A percentile compares a stretch with the other conserved stretches of the same genome.
These are phyloP conservation scores for Helichrysum umbraculigerum DNA, from an alignment of 129 eudicot species.

Conservation along the genomic window DNA sequence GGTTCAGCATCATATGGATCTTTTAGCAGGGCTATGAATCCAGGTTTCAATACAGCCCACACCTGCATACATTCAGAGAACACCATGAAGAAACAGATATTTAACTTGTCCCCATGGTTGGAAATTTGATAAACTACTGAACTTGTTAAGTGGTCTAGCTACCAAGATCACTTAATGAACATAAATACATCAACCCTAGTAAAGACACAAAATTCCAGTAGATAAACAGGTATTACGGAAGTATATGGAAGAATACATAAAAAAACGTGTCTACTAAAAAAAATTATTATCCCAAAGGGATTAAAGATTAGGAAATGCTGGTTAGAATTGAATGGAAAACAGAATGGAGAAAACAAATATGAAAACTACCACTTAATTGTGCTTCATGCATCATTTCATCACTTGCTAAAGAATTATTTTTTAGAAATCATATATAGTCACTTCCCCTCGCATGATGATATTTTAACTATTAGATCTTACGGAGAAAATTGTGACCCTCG, in stretches of 20 bases:
- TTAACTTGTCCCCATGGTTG: constrained; percentile 9
- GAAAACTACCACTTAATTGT: constrained; percentile 12
- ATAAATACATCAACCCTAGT: neutral
- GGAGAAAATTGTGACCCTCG: constrained; percentile 3
- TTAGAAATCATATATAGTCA: neutral
- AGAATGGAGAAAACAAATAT: neutral
- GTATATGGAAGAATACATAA: constrained; percentile 1
- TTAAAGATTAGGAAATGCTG: neutral
- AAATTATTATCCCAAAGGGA: neutral
- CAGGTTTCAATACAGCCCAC: constrained; percentile 98
- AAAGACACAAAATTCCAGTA: neutral
- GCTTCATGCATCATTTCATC: neutral
- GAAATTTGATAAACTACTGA: neutral
- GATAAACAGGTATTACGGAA: neutral
- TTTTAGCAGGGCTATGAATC: constrained; percentile 86
- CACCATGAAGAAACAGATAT: neutral
- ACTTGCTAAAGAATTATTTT: no score
- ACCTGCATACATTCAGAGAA: constrained; percentile 54
- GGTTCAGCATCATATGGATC: constrained; percentile 91
- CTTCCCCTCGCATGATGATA: neutral
- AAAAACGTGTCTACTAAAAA: neutral
- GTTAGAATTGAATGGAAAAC: neutral
- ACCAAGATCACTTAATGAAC: constrained; percentile 11
- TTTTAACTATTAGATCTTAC: neutral
- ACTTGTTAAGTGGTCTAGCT: constrained; percentile 1